Conservation (phyloP, 2,329 filamentous ascomycete species). For the Ustulina deusta region DNA sequence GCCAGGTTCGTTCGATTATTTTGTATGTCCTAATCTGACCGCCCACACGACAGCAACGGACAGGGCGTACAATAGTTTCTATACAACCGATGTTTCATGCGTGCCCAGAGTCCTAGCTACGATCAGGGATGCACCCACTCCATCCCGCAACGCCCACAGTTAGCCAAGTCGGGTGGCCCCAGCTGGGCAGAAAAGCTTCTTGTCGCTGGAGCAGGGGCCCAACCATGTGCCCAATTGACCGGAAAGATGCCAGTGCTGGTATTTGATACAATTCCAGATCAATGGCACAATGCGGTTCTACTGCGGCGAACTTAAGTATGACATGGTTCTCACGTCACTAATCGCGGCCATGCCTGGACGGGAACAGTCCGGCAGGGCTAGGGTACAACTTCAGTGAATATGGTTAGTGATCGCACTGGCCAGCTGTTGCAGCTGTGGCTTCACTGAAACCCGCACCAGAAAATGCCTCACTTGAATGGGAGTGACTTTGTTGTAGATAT, state of each 20-base stretch:
- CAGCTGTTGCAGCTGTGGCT: constrained; percentile 35
- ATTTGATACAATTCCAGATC: constrained; percentile 19
- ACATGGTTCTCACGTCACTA: constrained; percentile 14
- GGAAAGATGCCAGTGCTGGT: constrained; percentile 8
- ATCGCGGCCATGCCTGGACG: background rate
- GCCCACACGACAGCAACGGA: constrained; percentile 34
- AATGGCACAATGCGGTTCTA: background rate
- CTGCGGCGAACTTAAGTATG: constrained; percentile 10
- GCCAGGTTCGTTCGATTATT: constrained; percentile 3
- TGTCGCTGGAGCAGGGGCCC: constrained; percentile 21
- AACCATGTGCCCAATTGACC: background rate
- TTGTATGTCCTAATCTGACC: constrained; percentile 17
- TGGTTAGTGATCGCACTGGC: constrained; percentile 25
- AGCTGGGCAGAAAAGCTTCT: constrained; percentile 17
- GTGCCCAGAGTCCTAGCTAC: constrained; percentile 2
- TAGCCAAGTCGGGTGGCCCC: constrained; percentile 33
- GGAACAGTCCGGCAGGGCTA: constrained; percentile 7
- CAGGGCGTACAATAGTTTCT: constrained; percentile 4
- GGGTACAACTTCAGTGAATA: constrained; percentile 16
- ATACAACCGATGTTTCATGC: constrained; percentile 20
- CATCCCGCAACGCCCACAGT: constrained; percentile 31
- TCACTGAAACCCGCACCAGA: constrained; percentile 19
- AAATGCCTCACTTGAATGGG: constrained; percentile 35
- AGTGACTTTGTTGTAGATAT: background rate
- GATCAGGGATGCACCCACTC: constrained; percentile 20